Evolutionary conservation across 2,329 filamentous ascomycete genomes (phyloP), one percentile per base, ranked within the genome.

Genomic region (Aspergillus transmontanensis): DNA sequence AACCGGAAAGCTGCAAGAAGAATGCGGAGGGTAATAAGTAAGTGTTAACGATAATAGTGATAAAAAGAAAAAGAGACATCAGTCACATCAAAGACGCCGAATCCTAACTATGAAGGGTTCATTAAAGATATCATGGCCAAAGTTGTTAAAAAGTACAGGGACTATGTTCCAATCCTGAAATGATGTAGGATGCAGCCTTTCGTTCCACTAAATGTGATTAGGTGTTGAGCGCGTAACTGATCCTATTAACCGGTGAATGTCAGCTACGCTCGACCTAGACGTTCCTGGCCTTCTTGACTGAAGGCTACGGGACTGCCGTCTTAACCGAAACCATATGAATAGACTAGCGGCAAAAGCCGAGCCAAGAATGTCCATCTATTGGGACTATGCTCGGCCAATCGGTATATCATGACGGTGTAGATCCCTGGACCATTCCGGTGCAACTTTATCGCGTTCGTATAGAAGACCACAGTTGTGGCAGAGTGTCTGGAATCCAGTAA

Each of bases 401-500:
- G 79, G 77, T 39, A 79, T 64, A 57, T 81, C 78, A 63, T 79
- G 75, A 59, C 76, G 76, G 73, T 93, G 92, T 54, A 94, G 82
- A 64, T 89, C 86, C 73, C 88, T 88, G 3, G 88, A 88, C 89
- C 90, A 93, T 32, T 88, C 87, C 10, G 94, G 94, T 0, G 97
- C 84, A 68, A 89, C 89, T 78, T 92, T 90, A 78, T 96, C 92
- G 60, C 93, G 89, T 79, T 97, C 94, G 76, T 91, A 97, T 23
- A 94, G 81, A 70, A 94, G 89, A 61, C 93, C 94, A 76, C 94
- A 98, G 76, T 96, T 97, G 79, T 94, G 91, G 81, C 94, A 98
- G 4, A 98, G 87, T 34, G 92, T 90, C 91, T 94, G 69, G 57
- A 68, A 46, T 61, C 3, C 48, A 59, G 53, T 26, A 36, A 32